A percentile compares a stretch with the other conserved stretches of the same genome.
Conservation (phyloP, 192 early-diverging fungal genomes). For the Linnemannia hyalina region DNA sequence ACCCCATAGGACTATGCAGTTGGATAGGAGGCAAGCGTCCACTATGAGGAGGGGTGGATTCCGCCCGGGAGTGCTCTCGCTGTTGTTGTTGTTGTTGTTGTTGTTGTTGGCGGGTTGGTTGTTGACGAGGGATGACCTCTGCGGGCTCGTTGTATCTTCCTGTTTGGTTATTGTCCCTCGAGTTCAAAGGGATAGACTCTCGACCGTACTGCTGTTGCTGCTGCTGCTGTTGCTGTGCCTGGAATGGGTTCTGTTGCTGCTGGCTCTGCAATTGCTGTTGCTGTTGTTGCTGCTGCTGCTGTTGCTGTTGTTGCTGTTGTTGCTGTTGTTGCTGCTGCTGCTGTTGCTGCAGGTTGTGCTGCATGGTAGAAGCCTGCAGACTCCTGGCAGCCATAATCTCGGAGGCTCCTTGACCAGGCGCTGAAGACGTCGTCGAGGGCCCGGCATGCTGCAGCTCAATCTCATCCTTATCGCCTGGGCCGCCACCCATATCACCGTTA, state of each 20-base stretch:
- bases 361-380: background rate
- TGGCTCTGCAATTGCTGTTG: background rate
- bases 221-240: background rate
- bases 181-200: background rate
- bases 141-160: background rate
- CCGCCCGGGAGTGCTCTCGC: background rate
- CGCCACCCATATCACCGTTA: background rate
- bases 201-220: background rate
- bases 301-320: background rate
- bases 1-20: constrained; percentile 12
- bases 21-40: constrained; percentile 1
- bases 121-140: background rate
- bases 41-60: background rate
- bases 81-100: background rate
- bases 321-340: background rate
- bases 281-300: background rate
- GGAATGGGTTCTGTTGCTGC: background rate
- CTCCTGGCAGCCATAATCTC: constrained; percentile 9
- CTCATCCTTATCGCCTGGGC: background rate
- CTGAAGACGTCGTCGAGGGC: background rate
- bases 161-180: background rate
- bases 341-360: background rate
- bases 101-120: constrained; percentile 2
- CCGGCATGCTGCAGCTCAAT: background rate
- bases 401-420: background rate